Evolutionary conservation across 2,329 filamentous ascomycete genomes (phyloP).

Genomic region (Aspergillus chevalieri): DNA sequence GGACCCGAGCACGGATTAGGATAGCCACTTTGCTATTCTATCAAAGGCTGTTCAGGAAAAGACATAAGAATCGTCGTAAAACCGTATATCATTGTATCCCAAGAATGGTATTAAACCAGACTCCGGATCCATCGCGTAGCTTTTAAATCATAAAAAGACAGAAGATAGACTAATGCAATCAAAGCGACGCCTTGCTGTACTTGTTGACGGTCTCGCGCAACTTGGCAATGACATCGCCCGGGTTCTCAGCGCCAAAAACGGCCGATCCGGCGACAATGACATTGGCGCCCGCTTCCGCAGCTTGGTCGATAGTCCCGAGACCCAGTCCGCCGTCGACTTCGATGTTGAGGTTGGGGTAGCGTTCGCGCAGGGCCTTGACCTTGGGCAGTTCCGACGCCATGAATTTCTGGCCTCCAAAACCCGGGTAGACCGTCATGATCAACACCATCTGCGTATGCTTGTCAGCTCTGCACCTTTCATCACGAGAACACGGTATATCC

Average conservation of each 20-base stretch:
- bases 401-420: conserved; percentile 97
- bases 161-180: conserved; percentile 1
- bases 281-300: conserved; percentile 91
- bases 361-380: conserved; percentile 72
- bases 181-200: conserved; percentile 27
- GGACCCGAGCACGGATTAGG: no score
- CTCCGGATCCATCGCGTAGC: conserved; percentile 7
- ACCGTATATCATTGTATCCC: background rate
- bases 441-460: conserved; percentile 72
- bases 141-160: background rate
- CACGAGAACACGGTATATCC: background rate
- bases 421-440: conserved; percentile 96
- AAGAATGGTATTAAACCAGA: background rate
- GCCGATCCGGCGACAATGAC: conserved; percentile 96
- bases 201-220: conserved; percentile 73
- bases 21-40: no score
- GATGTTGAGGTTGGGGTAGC: conserved; percentile 89
- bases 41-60: background rate
- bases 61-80: background rate
- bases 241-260: conserved; percentile 88
- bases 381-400: conserved; percentile 95
- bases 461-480: conserved; percentile 4
- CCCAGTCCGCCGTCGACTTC: conserved; percentile 94
- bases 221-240: conserved; percentile 75
- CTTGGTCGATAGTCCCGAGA: conserved; percentile 82